These are phyloP conservation scores for Amanita exitialis DNA, from an alignment of 768 basidiomycete genomes.

Conservation along the genomic window DNA sequence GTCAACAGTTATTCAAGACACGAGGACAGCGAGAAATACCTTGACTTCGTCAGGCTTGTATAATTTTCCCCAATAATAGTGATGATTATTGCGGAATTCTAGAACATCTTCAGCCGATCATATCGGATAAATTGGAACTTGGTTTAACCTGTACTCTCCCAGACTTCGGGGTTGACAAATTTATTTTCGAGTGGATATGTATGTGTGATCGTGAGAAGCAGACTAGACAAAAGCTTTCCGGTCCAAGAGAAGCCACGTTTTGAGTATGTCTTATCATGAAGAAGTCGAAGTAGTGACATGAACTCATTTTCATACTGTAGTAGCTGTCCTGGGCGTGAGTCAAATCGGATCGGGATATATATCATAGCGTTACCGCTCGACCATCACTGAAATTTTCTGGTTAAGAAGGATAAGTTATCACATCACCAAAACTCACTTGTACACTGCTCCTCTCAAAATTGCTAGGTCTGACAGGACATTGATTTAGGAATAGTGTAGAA, in stretches of 20 bases:
- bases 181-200: slow-evolving; percentile 76
- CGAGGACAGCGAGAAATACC: slow-evolving; percentile 22
- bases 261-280: slow-evolving; percentile 64
- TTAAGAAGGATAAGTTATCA: not conserved
- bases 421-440: slow-evolving; percentile 43
- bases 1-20: not conserved
- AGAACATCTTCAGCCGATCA: not conserved
- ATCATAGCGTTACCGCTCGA: slow-evolving; percentile 34
- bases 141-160: slow-evolving; percentile 55
- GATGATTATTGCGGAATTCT: slow-evolving; percentile 66
- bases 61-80: slow-evolving; percentile 72
- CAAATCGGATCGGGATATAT: not conserved
- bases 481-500: slow-evolving; percentile 3
- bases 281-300: slow-evolving; percentile 45
- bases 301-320: slow-evolving; percentile 55
- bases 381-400: slow-evolving; percentile 35
- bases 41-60: slow-evolving; percentile 62
- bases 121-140: not conserved
- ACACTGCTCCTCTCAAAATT: slow-evolving; percentile 70
- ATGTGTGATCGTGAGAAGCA: slow-evolving; percentile 66
- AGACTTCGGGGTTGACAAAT: slow-evolving; percentile 71
- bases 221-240: slow-evolving; percentile 65
- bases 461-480: slow-evolving; percentile 43
- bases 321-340: slow-evolving; percentile 29
- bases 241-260: slow-evolving; percentile 80